phyloP scores from a whole-genome alignment of 176 grass and related monocot genomes.

The Carex parvula region DNA sequence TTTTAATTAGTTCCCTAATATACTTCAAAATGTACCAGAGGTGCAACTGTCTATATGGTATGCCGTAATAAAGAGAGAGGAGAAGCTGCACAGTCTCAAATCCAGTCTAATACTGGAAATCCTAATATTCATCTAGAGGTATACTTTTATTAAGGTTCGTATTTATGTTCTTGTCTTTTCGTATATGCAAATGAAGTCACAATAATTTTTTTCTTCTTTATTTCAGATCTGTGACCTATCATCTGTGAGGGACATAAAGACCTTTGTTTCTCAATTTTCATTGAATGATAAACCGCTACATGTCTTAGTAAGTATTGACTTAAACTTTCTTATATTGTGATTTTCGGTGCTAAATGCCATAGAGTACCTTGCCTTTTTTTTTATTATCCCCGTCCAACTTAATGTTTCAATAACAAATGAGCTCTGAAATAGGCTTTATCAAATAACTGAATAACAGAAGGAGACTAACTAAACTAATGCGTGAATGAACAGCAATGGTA shows the following conservation, averaged over 20 bases:
- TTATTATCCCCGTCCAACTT: too few relatives aligned
- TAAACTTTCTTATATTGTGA: not conserved
- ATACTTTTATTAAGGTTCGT: not conserved
- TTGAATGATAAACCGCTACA: conserved; percentile 58
- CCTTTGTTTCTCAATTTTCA: conserved; percentile 70
- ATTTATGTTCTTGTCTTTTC: not conserved
- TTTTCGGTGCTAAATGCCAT: not conserved
- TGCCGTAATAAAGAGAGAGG: conserved; percentile 90
- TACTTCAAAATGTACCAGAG: conserved; percentile 33
- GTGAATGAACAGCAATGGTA: not conserved
- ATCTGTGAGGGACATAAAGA: conserved; percentile 63
- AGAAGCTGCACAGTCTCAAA: conserved; percentile 62
- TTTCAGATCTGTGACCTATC: conserved; percentile 87
- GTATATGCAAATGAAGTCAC: not conserved
- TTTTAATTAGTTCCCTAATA: conserved; percentile 28
- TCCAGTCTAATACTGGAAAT: conserved; percentile 75
- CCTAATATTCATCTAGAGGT: conserved; percentile 81
- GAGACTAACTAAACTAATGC: not conserved
- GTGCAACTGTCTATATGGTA: conserved; percentile 92
- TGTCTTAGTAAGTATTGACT: conserved; percentile 60
- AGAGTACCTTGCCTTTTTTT: not conserved
- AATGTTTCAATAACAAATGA: not conserved
- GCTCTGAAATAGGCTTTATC: not conserved
- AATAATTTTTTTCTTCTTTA: not conserved
- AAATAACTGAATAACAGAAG: not conserved